Evolutionary conservation across 306 rosid species (phyloP).

Genomic region (Trichosanthes cucumerina): DNA sequence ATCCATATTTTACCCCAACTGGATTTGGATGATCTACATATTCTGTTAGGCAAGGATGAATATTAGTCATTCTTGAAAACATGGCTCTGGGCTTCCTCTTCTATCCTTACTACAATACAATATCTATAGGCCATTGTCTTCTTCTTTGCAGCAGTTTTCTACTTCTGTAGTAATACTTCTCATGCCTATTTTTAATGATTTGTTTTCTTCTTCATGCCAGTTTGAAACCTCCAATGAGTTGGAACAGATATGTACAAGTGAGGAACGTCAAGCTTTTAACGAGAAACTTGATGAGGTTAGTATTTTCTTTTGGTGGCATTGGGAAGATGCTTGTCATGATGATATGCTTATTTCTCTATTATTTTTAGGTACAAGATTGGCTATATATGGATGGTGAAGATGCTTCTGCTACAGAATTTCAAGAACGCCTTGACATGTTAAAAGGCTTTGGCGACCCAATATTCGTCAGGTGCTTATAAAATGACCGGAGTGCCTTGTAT

Average conservation of each 20-base stretch:
- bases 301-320: conserved; percentile 11
- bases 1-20: background rate
- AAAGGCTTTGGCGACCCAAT: conserved; percentile 76
- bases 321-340: background rate
- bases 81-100: background rate
- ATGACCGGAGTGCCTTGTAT: background rate
- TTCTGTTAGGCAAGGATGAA: background rate
- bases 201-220: conserved; percentile 30
- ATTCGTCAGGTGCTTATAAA: conserved; percentile 59
- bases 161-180: conserved; percentile 1
- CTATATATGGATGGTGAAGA: conserved; percentile 94
- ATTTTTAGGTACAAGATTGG: conserved; percentile 89
- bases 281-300: conserved; percentile 89
- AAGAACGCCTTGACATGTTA: conserved; percentile 58
- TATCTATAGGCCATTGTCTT: background rate
- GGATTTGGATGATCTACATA: background rate
- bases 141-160: background rate
- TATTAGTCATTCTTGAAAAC: background rate
- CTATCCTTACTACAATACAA: background rate
- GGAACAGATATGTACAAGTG: conserved; percentile 54
- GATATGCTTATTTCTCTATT: conserved; percentile 8
- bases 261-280: conserved; percentile 62
- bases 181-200: background rate
- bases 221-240: conserved; percentile 67
- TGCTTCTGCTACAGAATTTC: conserved; percentile 81